Evolutionary conservation across 352 stramenopile species (phyloP).

Genomic region (Pythium oligandrum): DNA sequence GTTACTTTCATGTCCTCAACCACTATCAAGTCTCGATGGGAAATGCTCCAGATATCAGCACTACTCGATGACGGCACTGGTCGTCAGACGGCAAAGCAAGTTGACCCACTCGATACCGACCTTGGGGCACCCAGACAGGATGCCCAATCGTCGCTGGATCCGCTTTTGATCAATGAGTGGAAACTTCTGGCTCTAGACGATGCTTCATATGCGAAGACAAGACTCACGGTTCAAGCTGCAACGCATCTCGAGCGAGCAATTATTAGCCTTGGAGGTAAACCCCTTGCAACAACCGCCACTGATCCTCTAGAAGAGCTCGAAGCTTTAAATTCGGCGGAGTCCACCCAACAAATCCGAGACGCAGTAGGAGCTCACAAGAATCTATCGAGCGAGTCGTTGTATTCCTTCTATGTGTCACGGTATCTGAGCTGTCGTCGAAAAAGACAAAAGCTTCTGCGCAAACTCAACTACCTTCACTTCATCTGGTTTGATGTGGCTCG

Average conservation of each 20-base stretch:
- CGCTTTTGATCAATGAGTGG: slow-evolving; percentile 35
- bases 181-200: slow-evolving; percentile 31
- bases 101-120: too few relatives aligned
- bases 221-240: slow-evolving; percentile 29
- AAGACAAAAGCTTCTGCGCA: slow-evolving; percentile 32
- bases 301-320: not conserved
- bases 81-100: too few relatives aligned
- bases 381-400: slow-evolving; percentile 7
- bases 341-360: too few relatives aligned
- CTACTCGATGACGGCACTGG: too few relatives aligned
- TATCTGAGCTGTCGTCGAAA: slow-evolving; percentile 33
- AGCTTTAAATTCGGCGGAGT: too few relatives aligned
- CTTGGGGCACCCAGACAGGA: too few relatives aligned
- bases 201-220: slow-evolving; percentile 23
- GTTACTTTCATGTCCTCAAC: too few relatives aligned
- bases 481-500: slow-evolving; percentile 6
- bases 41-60: too few relatives aligned
- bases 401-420: slow-evolving; percentile 16
- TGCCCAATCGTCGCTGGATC: slow-evolving; percentile 11
- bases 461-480: slow-evolving; percentile 50
- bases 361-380: not conserved
- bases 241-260: slow-evolving; percentile 33
- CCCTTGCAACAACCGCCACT: not conserved
- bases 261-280: slow-evolving; percentile 8
- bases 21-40: too few relatives aligned